A percentile compares a stretch with the other conserved stretches of the same genome.
These are phyloP conservation scores for Stagonosporopsis cucurbitacearum DNA, from an alignment of 2,329 filamentous ascomycete species.

Conservation along the genomic window DNA sequence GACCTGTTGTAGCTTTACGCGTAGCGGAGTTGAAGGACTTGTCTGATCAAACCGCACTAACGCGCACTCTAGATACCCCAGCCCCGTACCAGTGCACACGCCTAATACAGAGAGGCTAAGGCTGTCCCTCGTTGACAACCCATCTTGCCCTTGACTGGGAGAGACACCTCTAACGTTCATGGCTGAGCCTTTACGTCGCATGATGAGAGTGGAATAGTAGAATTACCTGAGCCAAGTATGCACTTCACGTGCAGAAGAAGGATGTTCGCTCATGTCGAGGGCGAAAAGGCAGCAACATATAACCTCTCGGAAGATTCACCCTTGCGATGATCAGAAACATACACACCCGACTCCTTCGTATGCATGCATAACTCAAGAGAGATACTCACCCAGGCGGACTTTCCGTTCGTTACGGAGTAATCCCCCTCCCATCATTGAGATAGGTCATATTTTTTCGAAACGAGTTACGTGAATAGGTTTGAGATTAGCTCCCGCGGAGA, in stretches of 20 bases:
- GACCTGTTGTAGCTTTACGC: constrained; percentile 59
- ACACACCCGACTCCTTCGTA: background rate
- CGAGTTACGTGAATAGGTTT: constrained; percentile 9
- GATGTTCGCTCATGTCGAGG: background rate
- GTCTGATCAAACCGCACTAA: constrained; percentile 64
- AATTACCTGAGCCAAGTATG: constrained; percentile 15
- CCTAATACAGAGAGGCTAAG: constrained; percentile 63
- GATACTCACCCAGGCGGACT: background rate
- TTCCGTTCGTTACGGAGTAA: background rate
- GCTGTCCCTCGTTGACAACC: constrained; percentile 5
- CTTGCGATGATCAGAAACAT: background rate
- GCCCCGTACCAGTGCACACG: constrained; percentile 61
- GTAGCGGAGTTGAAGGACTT: constrained; percentile 59
- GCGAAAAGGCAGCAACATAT: background rate
- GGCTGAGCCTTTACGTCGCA: constrained; percentile 25
- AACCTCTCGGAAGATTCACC: background rate
- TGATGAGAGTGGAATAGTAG: constrained; percentile 3
- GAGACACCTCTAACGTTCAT: constrained; percentile 11
- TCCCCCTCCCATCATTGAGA: background rate
- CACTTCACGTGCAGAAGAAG: constrained; percentile 1
- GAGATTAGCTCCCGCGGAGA: background rate
- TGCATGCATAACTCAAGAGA: background rate
- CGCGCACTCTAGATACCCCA: constrained; percentile 66
- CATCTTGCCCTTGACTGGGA: background rate
- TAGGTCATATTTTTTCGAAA: constrained; percentile 10